Conservation (phyloP, 306 rosid species). For the Glycine soja region DNA sequence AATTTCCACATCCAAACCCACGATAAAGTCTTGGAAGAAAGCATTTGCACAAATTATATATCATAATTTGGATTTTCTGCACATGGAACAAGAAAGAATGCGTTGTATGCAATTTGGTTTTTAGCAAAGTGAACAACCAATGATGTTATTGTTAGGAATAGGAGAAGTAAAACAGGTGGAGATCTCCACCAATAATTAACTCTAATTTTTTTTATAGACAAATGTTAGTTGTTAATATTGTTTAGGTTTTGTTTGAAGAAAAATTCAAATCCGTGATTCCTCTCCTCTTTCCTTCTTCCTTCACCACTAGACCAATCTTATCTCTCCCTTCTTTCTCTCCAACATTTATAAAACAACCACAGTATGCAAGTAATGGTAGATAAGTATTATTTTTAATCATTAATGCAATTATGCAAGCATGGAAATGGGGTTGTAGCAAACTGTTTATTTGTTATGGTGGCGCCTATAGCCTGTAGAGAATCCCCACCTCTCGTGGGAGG, state of each 20-base stretch:
- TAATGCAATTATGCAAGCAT: neutral
- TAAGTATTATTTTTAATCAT: neutral
- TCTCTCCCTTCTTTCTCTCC: too few species aligned
- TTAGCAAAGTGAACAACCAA: neutral
- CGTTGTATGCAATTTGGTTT: neutral
- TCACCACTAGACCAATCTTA: too few species aligned
- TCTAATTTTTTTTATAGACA: neutral
- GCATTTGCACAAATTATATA: neutral
- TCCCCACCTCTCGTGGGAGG: conserved; percentile 52
- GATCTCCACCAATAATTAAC: too few species aligned
- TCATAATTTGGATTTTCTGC: neutral
- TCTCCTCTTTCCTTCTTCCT: too few species aligned
- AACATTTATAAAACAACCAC: neutral
- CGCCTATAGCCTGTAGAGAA: conserved; percentile 6
- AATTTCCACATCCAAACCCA: too few species aligned
- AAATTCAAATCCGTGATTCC: too few species aligned
- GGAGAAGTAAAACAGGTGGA: too few species aligned
- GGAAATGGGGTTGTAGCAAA: conserved; percentile 44
- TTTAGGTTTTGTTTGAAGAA: too few species aligned
- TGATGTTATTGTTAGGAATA: neutral
- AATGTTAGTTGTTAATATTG: too few species aligned
- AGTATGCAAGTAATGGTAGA: neutral
- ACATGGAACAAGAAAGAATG: neutral
- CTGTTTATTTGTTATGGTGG: conserved; percentile 40
- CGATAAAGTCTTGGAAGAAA: neutral